Percentiles rank a stretch among this genome's conserved stretches.
These are phyloP conservation scores for Phanerodontia chrysosporium DNA, from an alignment of 768 basidiomycete genomes.

Conservation along the genomic window DNA sequence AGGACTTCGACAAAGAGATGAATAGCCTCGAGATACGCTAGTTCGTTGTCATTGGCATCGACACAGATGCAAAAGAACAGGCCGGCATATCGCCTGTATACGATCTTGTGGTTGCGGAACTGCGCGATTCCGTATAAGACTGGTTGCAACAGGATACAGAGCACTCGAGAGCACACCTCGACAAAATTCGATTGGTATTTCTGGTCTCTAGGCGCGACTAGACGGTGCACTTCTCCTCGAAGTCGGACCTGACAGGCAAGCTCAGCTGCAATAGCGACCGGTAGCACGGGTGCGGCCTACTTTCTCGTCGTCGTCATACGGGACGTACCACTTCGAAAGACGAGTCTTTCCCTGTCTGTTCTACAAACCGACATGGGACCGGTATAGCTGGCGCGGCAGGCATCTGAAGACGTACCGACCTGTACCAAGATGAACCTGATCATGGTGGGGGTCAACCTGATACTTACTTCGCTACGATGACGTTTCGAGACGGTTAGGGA, in stretches of 20 bases:
- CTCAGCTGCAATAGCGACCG: neutral
- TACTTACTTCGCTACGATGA: no score
- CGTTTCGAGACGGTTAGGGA: no score
- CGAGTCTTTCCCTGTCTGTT: constrained; percentile 98
- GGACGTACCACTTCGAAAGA: constrained; percentile 97
- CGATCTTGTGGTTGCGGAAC: constrained; percentile 98
- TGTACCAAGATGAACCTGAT: constrained; percentile 98
- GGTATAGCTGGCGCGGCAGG: neutral
- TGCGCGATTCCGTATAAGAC: constrained; percentile 29
- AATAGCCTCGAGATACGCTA: constrained; percentile 95
- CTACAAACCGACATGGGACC: constrained; percentile 36
- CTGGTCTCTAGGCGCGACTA: constrained; percentile 95
- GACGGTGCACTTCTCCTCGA: constrained; percentile 91
- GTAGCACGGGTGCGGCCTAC: constrained; percentile 31
- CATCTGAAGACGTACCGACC: constrained; percentile 39
- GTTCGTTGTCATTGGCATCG: constrained; percentile 96
- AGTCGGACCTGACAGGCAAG: constrained; percentile 69
- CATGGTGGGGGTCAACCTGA: constrained; percentile 43
- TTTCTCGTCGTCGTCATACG: constrained; percentile 99
- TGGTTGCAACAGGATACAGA: neutral
- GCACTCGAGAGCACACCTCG: constrained; percentile 56
- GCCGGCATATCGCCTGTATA: constrained; percentile 95
- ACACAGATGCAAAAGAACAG: constrained; percentile 98
- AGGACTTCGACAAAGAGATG: constrained; percentile 98
- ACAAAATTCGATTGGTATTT: constrained; percentile 99